Base-by-base conservation (phyloP, 352 stramenopile genomes). In the Globisporangium rhizosaccharum region DNA sequence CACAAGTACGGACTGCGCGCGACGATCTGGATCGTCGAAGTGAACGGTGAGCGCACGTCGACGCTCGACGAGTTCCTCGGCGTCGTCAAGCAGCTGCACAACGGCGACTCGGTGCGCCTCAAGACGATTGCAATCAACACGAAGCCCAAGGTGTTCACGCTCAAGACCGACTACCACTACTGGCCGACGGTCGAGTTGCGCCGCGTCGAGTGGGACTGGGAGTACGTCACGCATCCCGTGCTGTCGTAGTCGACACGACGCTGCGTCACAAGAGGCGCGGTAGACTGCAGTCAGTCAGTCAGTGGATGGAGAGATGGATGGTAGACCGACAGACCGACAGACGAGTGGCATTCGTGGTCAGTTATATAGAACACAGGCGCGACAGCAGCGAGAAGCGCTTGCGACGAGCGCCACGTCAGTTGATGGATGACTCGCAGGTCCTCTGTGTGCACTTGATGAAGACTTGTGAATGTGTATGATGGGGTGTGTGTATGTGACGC, bases 131-230 rank as follows among this genome's bases (percentile, higher is more conserved):
- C 85, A 42, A 88, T 97, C 56, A 93, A 97, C 57, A 93, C 82
- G 2, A 96, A 96, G 57, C 79, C 81, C 39, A 94, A 91, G 57
- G 84, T 95, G 25, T 90, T 93, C 51, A 96, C 87, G n/a, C 71
- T 97, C 25, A 96, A 95, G 73, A 92, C 80, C 6, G 88, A 96
- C 65, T 95, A 95, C 59, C 79, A 94, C 68, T 97, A 96, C 72
- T 97, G 87, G 86, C 87, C 89, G 42, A 96, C 89, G 5, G 69
- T 92, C 37, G 85, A 97, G 70, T 71, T 97, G 36, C 74, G 66
- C 33, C 73, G 85, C 50, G 65, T 83, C 23, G 70, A 66, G 45
- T 83, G 62, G 60, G 79, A 92, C 53, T 94, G 84, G 84, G 73
- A 85, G 52, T 92, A 92, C 51, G 76, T 90, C 12, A 72, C 75